These are phyloP conservation scores for Trametes cubensis DNA, from an alignment of 768 basidiomycete genomes.

Conservation along the genomic window DNA sequence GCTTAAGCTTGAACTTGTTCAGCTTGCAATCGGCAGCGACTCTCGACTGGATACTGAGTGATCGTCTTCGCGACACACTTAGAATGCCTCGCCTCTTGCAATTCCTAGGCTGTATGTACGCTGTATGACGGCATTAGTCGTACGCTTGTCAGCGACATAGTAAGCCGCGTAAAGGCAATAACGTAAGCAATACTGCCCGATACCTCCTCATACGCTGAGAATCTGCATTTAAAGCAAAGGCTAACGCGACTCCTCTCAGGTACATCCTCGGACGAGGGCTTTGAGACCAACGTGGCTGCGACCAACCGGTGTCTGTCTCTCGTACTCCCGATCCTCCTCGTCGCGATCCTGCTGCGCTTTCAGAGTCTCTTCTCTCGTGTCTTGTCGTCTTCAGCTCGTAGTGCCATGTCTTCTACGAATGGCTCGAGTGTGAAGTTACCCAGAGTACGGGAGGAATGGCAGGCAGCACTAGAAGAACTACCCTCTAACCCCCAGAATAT, in stretches of 20 bases:
- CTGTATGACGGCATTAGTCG: no score
- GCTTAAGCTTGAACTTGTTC: no score
- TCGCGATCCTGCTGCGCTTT: slow-evolving; percentile 20
- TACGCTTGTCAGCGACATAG: no score
- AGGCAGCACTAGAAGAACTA: slow-evolving; percentile 53
- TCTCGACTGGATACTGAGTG: no score
- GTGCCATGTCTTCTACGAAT: slow-evolving; percentile 25
- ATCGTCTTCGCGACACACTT: no score
- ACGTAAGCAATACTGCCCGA: no score
- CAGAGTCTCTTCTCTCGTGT: slow-evolving; percentile 23
- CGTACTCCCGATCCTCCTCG: slow-evolving; percentile 19
- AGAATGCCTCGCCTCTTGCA: no score
- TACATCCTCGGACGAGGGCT: background rate
- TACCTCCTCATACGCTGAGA: no score
- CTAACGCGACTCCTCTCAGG: background rate
- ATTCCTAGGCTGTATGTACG: background rate
- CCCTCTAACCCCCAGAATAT: slow-evolving; percentile 62
- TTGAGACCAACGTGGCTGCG: slow-evolving; percentile 2
- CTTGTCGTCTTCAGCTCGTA: slow-evolving; percentile 10
- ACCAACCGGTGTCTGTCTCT: slow-evolving; percentile 1
- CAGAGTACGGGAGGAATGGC: slow-evolving; percentile 49
- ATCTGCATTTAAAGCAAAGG: background rate
- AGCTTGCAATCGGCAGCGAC: no score
- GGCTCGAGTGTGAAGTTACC: slow-evolving; percentile 28
- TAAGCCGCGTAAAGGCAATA: no score